Percentiles rank a stretch among this genome's conserved stretches.
Evolutionary conservation across 75 land plant genomes (phyloP).

Genomic region (Sequoia sempervirens): DNA sequence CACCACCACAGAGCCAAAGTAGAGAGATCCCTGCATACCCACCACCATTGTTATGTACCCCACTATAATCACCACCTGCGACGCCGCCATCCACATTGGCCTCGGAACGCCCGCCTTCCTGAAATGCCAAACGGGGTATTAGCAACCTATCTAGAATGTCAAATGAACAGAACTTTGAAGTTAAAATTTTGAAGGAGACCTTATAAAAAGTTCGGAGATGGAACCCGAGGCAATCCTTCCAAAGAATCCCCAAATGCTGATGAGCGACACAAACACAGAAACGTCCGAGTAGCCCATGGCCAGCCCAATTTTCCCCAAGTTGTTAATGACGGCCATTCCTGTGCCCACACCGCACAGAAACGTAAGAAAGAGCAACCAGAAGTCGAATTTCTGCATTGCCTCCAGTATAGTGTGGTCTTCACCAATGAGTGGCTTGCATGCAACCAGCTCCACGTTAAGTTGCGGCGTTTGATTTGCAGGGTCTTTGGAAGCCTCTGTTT

Average conservation of each 20-base stretch:
- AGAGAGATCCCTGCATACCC: constrained; percentile 49
- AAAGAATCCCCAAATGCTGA: constrained; percentile 90
- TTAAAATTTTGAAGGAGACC: constrained; percentile 22
- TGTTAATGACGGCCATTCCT: constrained; percentile 84
- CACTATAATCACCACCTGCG: constrained; percentile 46
- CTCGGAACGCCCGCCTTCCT: constrained; percentile 49
- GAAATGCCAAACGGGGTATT: not conserved
- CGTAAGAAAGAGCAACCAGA: constrained; percentile 83
- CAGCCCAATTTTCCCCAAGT: constrained; percentile 82
- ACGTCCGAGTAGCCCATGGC: constrained; percentile 82
- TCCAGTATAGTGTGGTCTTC: constrained; percentile 70
- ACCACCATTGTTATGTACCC: constrained; percentile 47
- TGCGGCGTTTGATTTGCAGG: not conserved
- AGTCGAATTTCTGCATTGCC: constrained; percentile 56
- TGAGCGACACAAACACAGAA: constrained; percentile 76
- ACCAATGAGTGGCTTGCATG: constrained; percentile 44
- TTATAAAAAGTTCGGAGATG: constrained; percentile 73
- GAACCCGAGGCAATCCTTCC: constrained; percentile 80
- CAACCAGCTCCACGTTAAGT: not conserved
- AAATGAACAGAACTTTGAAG: not conserved
- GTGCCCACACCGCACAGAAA: constrained; percentile 92
- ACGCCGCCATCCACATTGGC: constrained; percentile 52
- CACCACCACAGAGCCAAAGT: constrained; percentile 51
- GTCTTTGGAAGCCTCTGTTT: constrained; percentile 8
- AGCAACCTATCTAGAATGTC: not conserved